Evolutionary conservation across 257 asterid genomes (phyloP).

Genomic region (Solanum stenotomum): DNA sequence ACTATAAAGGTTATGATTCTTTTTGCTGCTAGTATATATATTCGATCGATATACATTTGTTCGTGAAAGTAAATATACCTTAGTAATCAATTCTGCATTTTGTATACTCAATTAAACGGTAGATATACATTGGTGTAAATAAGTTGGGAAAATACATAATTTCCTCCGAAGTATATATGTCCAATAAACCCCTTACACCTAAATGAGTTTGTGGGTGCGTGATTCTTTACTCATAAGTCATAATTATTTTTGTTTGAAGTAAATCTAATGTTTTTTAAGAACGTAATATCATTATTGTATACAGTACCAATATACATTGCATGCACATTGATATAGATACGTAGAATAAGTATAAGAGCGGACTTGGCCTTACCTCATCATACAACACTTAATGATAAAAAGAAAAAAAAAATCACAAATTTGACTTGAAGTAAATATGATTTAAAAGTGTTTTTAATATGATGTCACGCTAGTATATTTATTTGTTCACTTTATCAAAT

Average conservation of each 20-base stretch:
- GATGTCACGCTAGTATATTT: not conserved
- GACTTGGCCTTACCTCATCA: not conserved
- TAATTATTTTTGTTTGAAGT: too few relatives aligned
- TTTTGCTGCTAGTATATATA: not conserved
- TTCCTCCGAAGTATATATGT: not conserved
- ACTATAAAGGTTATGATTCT: not conserved
- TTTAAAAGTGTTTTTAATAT: not conserved
- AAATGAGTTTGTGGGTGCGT: too few relatives aligned
- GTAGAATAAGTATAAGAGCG: not conserved
- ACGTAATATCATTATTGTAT: too few relatives aligned
- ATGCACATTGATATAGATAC: too few relatives aligned
- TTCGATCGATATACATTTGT: not conserved
- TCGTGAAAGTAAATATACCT: not conserved
- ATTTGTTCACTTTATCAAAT: not conserved
- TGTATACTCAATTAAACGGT: not conserved
- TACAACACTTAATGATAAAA: not conserved
- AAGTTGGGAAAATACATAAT: not conserved
- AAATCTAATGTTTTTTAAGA: too few relatives aligned
- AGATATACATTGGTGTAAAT: not conserved
- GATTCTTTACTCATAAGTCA: too few relatives aligned
- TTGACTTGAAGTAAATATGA: not conserved
- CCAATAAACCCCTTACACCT: too few relatives aligned
- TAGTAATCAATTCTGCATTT: not conserved
- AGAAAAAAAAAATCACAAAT: not conserved
- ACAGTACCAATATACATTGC: not conserved